Conservation (phyloP, 352 stramenopile species). For the Thraustochytrium sp. region DNA sequence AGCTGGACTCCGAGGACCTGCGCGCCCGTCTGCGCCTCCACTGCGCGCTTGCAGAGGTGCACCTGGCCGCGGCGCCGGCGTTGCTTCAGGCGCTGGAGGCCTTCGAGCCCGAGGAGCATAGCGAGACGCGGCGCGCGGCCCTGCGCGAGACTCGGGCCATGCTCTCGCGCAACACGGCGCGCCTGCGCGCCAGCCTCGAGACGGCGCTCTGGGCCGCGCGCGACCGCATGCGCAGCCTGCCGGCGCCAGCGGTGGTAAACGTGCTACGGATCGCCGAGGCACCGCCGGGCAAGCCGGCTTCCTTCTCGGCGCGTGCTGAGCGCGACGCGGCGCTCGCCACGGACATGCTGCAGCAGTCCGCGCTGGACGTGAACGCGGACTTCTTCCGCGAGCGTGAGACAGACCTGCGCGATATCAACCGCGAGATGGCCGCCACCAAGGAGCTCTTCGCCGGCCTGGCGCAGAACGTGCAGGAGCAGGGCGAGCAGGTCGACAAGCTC, state of each 20-base stretch:
- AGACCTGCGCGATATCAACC: neutral
- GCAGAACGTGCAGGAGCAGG: neutral
- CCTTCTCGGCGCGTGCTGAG: neutral
- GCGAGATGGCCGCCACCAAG: neutral
- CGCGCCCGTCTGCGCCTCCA: neutral
- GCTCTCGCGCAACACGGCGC: neutral
- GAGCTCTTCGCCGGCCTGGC: neutral
- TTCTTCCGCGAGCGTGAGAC: slow-evolving; percentile 20
- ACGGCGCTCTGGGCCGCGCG: neutral
- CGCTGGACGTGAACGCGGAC: neutral
- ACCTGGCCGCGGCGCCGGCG: neutral
- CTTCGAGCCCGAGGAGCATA: neutral
- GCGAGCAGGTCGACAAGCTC: neutral
- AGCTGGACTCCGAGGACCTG: neutral
- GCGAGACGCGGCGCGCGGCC: neutral
- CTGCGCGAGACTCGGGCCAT: neutral
- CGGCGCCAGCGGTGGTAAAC: neutral
- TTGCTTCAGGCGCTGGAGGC: neutral
- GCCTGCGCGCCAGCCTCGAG: neutral
- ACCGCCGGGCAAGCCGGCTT: neutral
- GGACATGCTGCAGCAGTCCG: neutral
- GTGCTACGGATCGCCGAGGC: neutral
- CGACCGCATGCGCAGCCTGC: neutral
- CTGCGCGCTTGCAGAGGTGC: neutral
- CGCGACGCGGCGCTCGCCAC: neutral